A percentile compares a stretch with the other conserved stretches of the same genome.
Conservation (phyloP, 2,329 filamentous ascomycete species). For the Xylariomycetidae sp. region DNA sequence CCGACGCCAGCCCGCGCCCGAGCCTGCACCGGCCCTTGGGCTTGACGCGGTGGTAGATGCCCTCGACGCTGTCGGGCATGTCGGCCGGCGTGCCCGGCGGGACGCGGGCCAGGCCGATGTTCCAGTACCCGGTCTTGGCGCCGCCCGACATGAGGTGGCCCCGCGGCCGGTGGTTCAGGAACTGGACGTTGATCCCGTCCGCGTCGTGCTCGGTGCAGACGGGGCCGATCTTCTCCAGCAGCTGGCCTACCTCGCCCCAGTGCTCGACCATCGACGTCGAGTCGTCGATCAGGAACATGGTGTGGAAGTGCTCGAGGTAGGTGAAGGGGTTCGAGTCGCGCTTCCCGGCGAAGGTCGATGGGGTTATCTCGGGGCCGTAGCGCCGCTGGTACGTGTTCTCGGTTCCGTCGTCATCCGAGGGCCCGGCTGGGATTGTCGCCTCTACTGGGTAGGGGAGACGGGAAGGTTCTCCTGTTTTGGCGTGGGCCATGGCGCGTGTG, state of each 20-base stretch:
- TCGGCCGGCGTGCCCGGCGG: slow-evolving; percentile 9
- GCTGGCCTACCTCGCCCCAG: slow-evolving; percentile 60
- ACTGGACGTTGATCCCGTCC: slow-evolving; percentile 70
- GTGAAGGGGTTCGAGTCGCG: slow-evolving; percentile 51
- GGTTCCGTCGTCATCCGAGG: neutral
- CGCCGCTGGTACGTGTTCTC: slow-evolving; percentile 1
- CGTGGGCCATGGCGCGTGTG: no score
- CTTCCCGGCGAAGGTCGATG: slow-evolving; percentile 16
- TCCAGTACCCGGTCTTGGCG: slow-evolving; percentile 14
- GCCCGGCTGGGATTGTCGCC: neutral
- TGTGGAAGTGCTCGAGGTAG: slow-evolving; percentile 64
- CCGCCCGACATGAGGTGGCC: slow-evolving; percentile 7
- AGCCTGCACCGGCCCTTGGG: slow-evolving; percentile 17
- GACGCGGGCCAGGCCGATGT: slow-evolving; percentile 20
- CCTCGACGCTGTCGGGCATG: slow-evolving; percentile 23
- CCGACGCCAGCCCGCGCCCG: slow-evolving; percentile 9
- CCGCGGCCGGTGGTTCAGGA: slow-evolving; percentile 54
- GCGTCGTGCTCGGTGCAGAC: slow-evolving; percentile 62
- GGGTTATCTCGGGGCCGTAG: neutral
- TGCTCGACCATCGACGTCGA: slow-evolving; percentile 61
- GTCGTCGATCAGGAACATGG: slow-evolving; percentile 71
- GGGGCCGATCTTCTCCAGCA: slow-evolving; percentile 60
- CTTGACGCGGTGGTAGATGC: slow-evolving; percentile 20
- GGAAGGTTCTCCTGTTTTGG: no score
- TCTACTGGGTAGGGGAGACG: neutral